These are phyloP conservation scores for Pugionium cornutum DNA, from an alignment of 345 rosid genomes.

Conservation along the genomic window DNA sequence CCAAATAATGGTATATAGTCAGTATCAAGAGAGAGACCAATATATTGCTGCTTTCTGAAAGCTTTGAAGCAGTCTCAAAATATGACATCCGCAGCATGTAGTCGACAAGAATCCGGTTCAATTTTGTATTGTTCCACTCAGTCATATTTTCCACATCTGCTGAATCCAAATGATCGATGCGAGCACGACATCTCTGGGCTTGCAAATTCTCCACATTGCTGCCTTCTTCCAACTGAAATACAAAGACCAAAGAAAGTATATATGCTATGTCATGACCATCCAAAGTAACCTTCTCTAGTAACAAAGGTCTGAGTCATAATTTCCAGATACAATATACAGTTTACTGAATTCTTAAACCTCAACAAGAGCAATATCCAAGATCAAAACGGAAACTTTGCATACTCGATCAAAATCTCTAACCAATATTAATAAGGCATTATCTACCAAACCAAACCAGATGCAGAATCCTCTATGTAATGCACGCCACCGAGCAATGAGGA, in stretches of 20 bases:
- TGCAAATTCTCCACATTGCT: slow-evolving; percentile 70
- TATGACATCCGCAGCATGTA: slow-evolving; percentile 95
- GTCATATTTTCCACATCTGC: slow-evolving; percentile 63
- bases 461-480: not conserved
- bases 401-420: not conserved
- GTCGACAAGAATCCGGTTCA: slow-evolving; percentile 89
- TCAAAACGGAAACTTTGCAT: slow-evolving; percentile 16
- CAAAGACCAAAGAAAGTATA: slow-evolving; percentile 1
- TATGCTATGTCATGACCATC: not conserved
- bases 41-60: slow-evolving; percentile 74
- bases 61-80: slow-evolving; percentile 70
- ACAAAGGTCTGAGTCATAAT: too few species aligned
- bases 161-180: slow-evolving; percentile 87
- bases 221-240: slow-evolving; percentile 80
- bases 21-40: slow-evolving; percentile 46
- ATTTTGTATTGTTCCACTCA: slow-evolving; percentile 71
- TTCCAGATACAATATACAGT: too few species aligned
- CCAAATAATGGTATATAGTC: not conserved
- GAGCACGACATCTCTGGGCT: slow-evolving; percentile 85
- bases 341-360: not conserved
- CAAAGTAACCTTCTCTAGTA: not conserved
- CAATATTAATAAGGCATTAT: not conserved
- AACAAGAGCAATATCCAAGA: slow-evolving; percentile 6
- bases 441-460: slow-evolving; percentile 7
- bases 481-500: not conserved